Conservation (phyloP, 2,329 filamentous ascomycete genomes). For the Cucurbitaria berberidis region DNA sequence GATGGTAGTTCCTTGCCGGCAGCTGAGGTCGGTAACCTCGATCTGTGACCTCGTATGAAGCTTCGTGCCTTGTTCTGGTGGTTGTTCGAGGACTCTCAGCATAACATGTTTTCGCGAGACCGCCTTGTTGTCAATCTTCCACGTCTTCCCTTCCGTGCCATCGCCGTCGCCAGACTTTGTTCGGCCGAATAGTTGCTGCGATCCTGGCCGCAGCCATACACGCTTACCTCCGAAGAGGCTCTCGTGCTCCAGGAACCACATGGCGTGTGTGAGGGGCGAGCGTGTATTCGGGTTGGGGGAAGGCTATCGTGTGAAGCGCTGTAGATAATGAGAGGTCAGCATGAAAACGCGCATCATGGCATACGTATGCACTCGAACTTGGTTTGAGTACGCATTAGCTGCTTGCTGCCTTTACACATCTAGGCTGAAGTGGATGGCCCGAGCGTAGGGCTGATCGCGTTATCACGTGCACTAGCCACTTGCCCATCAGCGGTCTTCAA, state of each 20-base stretch:
- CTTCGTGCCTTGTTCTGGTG: constrained; percentile 69
- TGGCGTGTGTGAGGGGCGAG: constrained; percentile 25
- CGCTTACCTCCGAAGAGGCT: constrained; percentile 66
- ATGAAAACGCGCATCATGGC: background rate
- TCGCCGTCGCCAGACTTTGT: constrained; percentile 65
- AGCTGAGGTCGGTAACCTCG: constrained; percentile 77
- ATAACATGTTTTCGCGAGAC: constrained; percentile 90
- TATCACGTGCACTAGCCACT: constrained; percentile 4
- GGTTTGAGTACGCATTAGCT: background rate
- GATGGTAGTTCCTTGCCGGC: constrained; percentile 79
- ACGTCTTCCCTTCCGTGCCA: constrained; percentile 42
- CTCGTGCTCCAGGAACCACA: constrained; percentile 64
- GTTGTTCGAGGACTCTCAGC: constrained; percentile 72
- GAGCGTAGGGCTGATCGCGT: constrained; percentile 7
- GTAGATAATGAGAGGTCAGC: background rate
- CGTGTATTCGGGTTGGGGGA: background rate
- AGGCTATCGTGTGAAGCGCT: background rate
- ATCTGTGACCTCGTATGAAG: constrained; percentile 71
- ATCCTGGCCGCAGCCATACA: constrained; percentile 85
- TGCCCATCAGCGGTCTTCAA: background rate
- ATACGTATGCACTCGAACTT: background rate
- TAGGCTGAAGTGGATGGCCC: constrained; percentile 9
- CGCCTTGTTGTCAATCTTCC: constrained; percentile 75
- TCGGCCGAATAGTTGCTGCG: constrained; percentile 84
- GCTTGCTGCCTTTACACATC: constrained; percentile 2